These are phyloP conservation scores for Curvularia hawaiiensis DNA, from an alignment of 2,329 filamentous ascomycete species.

Conservation along the genomic window DNA sequence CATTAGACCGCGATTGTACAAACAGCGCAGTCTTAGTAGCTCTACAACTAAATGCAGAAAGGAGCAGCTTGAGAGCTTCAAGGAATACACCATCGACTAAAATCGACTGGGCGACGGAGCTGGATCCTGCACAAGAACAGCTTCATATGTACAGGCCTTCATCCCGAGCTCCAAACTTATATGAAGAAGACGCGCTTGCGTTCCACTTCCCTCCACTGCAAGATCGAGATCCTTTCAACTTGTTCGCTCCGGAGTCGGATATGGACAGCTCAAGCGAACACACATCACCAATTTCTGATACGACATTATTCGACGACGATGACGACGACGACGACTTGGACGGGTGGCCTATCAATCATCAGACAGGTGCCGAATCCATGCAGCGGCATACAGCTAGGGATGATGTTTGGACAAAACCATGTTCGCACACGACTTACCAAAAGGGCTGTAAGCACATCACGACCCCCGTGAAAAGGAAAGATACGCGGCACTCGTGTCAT, in stretches of 20 bases:
- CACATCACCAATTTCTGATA: conserved; percentile 16
- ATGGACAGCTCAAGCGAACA: neutral
- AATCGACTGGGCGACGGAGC: neutral
- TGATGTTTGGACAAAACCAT: neutral
- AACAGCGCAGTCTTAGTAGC: conserved; percentile 11
- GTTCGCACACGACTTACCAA: neutral
- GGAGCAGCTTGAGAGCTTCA: neutral
- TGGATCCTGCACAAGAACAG: neutral
- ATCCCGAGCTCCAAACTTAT: neutral
- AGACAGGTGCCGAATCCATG: neutral
- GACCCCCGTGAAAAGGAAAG: conserved; percentile 1
- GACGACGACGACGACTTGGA: conserved; percentile 10
- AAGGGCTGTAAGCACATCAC: neutral
- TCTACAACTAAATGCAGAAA: conserved; percentile 8
- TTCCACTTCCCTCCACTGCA: conserved; percentile 6
- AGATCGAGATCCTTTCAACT: neutral
- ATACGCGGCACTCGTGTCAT: conserved; percentile 1
- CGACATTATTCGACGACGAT: conserved; percentile 15
- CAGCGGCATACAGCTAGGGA: neutral
- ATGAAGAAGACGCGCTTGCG: neutral
- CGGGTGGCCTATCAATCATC: neutral
- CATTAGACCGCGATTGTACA: neutral
- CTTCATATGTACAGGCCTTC: neutral
- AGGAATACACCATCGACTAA: neutral
- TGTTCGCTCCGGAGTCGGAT: neutral